Conservation (phyloP, 768 basidiomycete genomes). For the Holtermanniella nyarrowii region DNA sequence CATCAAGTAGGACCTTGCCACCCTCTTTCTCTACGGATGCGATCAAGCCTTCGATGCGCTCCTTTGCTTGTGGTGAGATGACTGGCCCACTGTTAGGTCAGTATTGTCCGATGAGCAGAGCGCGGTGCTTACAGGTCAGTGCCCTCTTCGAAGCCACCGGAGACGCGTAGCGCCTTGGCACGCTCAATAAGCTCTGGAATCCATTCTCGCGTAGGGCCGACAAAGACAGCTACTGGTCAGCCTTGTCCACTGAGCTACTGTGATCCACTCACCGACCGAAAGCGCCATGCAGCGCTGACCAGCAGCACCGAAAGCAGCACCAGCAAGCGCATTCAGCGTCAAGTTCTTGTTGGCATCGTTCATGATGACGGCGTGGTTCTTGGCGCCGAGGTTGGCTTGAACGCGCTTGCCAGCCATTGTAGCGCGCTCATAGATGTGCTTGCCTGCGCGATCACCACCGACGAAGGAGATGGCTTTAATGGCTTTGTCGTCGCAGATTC, state of each 20-base stretch:
- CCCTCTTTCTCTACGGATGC: slow-evolving; percentile 54
- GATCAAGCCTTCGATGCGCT: slow-evolving; percentile 64
- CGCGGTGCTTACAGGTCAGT: slow-evolving; percentile 61
- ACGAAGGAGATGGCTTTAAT: slow-evolving; percentile 97
- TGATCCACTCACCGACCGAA: slow-evolving; percentile 59
- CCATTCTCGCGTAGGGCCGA: slow-evolving; percentile 70
- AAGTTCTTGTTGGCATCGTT: slow-evolving; percentile 91
- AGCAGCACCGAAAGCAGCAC: slow-evolving; percentile 92
- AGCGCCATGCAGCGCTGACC: slow-evolving; percentile 97
- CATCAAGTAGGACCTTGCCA: slow-evolving; percentile 77
- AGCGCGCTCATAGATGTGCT: slow-evolving; percentile 88
- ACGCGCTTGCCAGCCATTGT: slow-evolving; percentile 81
- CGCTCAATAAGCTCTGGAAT: slow-evolving; percentile 76
- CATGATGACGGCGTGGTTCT: slow-evolving; percentile 90
- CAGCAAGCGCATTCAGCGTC: slow-evolving; percentile 80
- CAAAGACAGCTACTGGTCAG: slow-evolving; percentile 49
- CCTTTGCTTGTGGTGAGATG: slow-evolving; percentile 63
- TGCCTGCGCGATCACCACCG: slow-evolving; percentile 83
- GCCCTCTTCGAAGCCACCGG: slow-evolving; percentile 78
- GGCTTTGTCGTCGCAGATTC: slow-evolving; percentile 76
- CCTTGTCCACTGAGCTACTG: background rate
- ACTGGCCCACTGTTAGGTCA: slow-evolving; percentile 43
- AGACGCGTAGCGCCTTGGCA: slow-evolving; percentile 66
- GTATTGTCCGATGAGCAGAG: background rate
- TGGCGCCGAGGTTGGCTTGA: slow-evolving; percentile 80